Evolutionary conservation across 495 filamentous ascomycete species (phyloP).

Genomic region (Tricharina praecox): DNA sequence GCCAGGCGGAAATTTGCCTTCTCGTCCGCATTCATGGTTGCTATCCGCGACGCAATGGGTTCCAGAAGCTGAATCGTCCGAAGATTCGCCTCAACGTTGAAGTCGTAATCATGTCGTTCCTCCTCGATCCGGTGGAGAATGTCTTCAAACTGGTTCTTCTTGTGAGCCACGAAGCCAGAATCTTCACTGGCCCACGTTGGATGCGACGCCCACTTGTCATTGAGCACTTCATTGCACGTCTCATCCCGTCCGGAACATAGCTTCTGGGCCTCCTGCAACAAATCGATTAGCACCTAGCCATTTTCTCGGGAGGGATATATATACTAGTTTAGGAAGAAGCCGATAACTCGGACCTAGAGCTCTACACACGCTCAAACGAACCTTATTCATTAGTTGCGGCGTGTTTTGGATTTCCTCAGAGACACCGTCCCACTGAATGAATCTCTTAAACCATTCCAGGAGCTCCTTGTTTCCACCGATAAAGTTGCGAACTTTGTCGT

Average conservation of each 20-base stretch:
- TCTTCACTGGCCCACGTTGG: slow-evolving; percentile 99
- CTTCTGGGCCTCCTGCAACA: slow-evolving; percentile 52
- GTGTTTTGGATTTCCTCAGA: slow-evolving; percentile 67
- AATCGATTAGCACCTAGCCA: slow-evolving; percentile 3
- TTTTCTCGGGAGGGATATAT: slow-evolving; percentile 17
- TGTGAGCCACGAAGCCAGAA: slow-evolving; percentile 91
- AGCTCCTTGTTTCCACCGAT: slow-evolving; percentile 79
- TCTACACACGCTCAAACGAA: slow-evolving; percentile 83
- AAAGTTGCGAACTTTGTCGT: slow-evolving; percentile 65
- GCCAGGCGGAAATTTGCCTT: slow-evolving; percentile 57
- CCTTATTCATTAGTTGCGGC: slow-evolving; percentile 48
- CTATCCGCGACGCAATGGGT: slow-evolving; percentile 76
- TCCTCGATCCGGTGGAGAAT: slow-evolving; percentile 90
- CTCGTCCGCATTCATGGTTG: slow-evolving; percentile 54
- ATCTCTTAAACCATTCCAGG: slow-evolving; percentile 65
- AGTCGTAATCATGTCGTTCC: slow-evolving; percentile 96
- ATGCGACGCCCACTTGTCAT: slow-evolving; percentile 97
- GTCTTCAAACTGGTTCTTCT: slow-evolving; percentile 90
- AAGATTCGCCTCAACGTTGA: slow-evolving; percentile 83
- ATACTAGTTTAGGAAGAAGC: slow-evolving; percentile 62
- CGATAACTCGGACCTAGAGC: slow-evolving; percentile 89
- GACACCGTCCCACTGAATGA: slow-evolving; percentile 52
- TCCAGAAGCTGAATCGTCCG: slow-evolving; percentile 90
- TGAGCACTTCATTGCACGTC: slow-evolving; percentile 76
- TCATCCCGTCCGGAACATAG: slow-evolving; percentile 85